Percentiles rank a stretch among this genome's conserved stretches.
phyloP scores from a whole-genome alignment of 805 yeast species.

The Schizosaccharomyces japonicus region DNA sequence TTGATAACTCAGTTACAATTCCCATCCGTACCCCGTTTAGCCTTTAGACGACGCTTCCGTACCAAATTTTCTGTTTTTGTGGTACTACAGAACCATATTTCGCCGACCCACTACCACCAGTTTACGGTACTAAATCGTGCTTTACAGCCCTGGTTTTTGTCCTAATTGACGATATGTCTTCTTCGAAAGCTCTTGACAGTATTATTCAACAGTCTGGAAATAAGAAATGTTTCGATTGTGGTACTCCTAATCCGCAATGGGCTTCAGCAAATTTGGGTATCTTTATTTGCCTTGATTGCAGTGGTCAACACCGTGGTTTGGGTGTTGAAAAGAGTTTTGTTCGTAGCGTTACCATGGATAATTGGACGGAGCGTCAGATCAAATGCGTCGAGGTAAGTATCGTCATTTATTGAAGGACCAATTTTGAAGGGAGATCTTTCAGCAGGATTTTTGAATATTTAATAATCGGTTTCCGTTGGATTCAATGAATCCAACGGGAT shows the following conservation, averaged over 20 bases:
- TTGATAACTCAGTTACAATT: too few species aligned
- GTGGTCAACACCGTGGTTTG: constrained; percentile 75
- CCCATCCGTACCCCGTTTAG: too few species aligned
- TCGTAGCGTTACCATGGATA: constrained; percentile 93
- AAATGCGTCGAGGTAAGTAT: constrained; percentile 46
- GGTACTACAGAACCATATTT: too few species aligned
- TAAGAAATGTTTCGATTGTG: constrained; percentile 81
- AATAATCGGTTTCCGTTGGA: background rate
- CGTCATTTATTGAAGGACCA: background rate
- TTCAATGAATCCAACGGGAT: background rate
- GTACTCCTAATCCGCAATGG: constrained; percentile 96
- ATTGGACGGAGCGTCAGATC: constrained; percentile 81
- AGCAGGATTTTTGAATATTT: background rate
- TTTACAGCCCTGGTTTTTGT: too few species aligned
- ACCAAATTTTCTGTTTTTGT: too few species aligned
- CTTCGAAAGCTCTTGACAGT: background rate
- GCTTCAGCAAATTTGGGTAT: constrained; percentile 96
- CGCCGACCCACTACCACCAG: too few species aligned
- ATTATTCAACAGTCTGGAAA: constrained; percentile 37
- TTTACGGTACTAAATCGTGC: too few species aligned
- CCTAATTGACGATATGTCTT: too few species aligned
- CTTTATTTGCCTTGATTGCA: constrained; percentile 91
- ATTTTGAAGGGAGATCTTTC: background rate
- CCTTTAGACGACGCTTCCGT: too few species aligned
- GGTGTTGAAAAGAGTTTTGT: constrained; percentile 96